These are phyloP conservation scores for Polygonum aviculare DNA, from an alignment of 148 eudicot genomes.

Conservation along the genomic window DNA sequence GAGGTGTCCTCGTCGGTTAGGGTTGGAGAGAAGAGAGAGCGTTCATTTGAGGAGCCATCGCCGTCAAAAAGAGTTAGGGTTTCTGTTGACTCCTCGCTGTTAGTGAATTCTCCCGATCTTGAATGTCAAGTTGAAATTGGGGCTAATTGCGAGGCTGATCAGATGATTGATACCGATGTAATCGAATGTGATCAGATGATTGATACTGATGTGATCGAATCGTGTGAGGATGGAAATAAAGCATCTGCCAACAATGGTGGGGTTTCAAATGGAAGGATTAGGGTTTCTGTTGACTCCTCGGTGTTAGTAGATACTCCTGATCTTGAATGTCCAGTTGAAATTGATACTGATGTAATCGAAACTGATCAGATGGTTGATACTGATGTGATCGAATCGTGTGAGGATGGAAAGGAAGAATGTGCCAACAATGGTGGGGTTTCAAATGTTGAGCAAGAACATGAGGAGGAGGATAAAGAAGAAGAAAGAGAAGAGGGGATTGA, in stretches of 20 bases:
- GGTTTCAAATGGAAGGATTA: background rate
- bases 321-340: background rate
- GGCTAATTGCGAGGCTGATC: background rate
- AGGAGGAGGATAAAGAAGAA: background rate
- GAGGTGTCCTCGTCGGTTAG: slow-evolving; percentile 7
- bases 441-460: background rate
- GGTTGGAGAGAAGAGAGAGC: slow-evolving; percentile 7
- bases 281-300: background rate
- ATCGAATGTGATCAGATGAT: background rate
- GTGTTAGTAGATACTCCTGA: background rate
- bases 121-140: background rate
- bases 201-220: no score
- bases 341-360: slow-evolving; percentile 8
- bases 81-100: background rate
- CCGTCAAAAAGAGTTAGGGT: slow-evolving; percentile 8
- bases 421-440: background rate
- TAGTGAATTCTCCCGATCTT: background rate
- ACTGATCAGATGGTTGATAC: no score
- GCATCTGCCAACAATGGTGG: background rate
- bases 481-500: background rate
- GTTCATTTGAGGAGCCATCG: background rate
- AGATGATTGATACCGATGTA: slow-evolving; percentile 3
- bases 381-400: background rate
- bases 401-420: slow-evolving; percentile 1
- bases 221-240: background rate